A percentile compares a stretch with the other conserved stretches of the same genome.
These are phyloP conservation scores for Blastomyces emzantsi DNA, from an alignment of 2,329 filamentous ascomycete species.

Conservation along the genomic window DNA sequence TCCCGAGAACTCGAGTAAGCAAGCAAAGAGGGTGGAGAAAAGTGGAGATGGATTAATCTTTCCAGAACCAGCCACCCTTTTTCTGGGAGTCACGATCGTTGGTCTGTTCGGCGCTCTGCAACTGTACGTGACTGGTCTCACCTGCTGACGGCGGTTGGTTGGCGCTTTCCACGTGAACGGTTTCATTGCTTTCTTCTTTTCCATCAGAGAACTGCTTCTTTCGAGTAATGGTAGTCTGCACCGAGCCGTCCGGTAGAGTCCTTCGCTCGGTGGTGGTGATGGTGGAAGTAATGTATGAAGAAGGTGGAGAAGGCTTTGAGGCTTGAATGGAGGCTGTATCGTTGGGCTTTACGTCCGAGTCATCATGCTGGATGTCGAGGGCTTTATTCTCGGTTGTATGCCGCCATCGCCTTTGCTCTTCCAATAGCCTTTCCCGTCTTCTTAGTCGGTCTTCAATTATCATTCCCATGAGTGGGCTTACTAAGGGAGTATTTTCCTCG, in stretches of 20 bases:
- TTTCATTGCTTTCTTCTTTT: slow-evolving; percentile 50
- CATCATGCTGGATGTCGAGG: not conserved
- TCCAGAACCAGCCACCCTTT: slow-evolving; percentile 33
- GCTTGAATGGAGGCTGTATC: not conserved
- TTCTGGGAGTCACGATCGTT: not conserved
- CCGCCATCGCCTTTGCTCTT: slow-evolving; percentile 13
- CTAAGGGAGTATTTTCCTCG: slow-evolving; percentile 22
- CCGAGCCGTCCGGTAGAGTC: slow-evolving; percentile 47
- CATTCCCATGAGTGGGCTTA: slow-evolving; percentile 30
- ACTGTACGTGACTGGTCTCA: not conserved
- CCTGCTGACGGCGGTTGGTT: not conserved
- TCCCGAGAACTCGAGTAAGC: not conserved
- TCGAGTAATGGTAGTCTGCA: slow-evolving; percentile 48
- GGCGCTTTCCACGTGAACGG: slow-evolving; percentile 17
- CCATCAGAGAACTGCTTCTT: slow-evolving; percentile 54
- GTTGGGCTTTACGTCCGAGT: not conserved
- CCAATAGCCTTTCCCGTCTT: slow-evolving; percentile 19
- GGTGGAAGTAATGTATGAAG: slow-evolving; percentile 42
- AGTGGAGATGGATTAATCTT: slow-evolving; percentile 19
- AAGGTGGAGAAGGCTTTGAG: not conserved
- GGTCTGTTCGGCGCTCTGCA: not conserved
- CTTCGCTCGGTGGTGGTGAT: slow-evolving; percentile 49
- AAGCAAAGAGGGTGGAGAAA: not conserved
- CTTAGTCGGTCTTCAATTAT: slow-evolving; percentile 27
- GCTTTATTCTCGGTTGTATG: slow-evolving; percentile 14